Percentiles rank a stretch among this genome's conserved stretches.
Evolutionary conservation across 768 basidiomycete species (phyloP).

Genomic region (Fomitopsis serialis): DNA sequence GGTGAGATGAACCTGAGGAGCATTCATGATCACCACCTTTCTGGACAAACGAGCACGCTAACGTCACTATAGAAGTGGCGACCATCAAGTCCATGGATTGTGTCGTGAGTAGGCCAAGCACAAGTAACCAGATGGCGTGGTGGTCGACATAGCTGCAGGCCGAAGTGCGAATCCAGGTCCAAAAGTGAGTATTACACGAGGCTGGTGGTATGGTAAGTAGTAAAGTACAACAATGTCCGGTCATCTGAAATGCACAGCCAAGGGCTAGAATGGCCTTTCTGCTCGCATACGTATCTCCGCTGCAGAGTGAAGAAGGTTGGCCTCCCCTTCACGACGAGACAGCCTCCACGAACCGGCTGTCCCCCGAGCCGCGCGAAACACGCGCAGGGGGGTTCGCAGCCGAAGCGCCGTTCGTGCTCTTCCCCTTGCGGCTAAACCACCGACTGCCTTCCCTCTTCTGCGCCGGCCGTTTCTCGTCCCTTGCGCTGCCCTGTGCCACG

Average conservation of each 20-base stretch:
- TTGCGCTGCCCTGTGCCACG: not conserved
- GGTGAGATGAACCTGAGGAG: too few relatives aligned
- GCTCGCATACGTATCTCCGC: not conserved
- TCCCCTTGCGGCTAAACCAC: slow-evolving; percentile 14
- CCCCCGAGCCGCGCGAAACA: slow-evolving; percentile 10
- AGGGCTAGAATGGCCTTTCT: not conserved
- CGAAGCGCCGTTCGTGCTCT: slow-evolving; percentile 9
- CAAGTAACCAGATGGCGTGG: too few relatives aligned
- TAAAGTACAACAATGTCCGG: not conserved
- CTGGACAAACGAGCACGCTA: too few relatives aligned
- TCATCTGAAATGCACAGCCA: too few relatives aligned
- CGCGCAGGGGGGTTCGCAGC: not conserved
- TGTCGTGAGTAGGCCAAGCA: too few relatives aligned
- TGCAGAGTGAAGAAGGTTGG: not conserved
- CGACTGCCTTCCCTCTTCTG: slow-evolving; percentile 1
- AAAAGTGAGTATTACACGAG: too few relatives aligned
- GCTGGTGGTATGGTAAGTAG: too few relatives aligned
- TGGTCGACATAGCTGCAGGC: too few relatives aligned
- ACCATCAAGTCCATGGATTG: too few relatives aligned
- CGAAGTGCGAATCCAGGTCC: too few relatives aligned
- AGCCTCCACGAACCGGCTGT: slow-evolving; percentile 36
- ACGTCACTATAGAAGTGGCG: too few relatives aligned
- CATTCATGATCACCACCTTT: too few relatives aligned
- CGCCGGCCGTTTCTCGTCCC: not conserved
- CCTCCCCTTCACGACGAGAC: slow-evolving; percentile 13